A percentile compares a stretch with the other conserved stretches of the same genome.
Conservation (phyloP, 257 asterid genomes). For the Solanum chilense region DNA sequence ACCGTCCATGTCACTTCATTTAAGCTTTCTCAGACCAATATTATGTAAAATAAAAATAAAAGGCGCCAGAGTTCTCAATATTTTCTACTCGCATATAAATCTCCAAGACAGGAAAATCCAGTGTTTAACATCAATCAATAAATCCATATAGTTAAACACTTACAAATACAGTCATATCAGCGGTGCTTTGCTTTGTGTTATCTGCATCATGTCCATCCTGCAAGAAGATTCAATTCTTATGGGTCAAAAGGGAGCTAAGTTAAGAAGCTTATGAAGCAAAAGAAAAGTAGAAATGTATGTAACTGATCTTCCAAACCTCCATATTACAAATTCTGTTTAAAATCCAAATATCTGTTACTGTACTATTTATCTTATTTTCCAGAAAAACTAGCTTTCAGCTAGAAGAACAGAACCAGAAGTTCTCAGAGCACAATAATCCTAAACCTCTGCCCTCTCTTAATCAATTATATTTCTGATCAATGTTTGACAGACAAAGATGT, state of each 20-base stretch:
- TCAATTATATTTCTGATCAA: background rate
- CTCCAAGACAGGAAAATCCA: background rate
- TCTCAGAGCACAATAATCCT: background rate
- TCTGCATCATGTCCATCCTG: constrained; percentile 74
- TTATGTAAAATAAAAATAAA: background rate
- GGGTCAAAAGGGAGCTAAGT: background rate
- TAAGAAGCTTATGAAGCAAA: background rate
- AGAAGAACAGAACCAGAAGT: background rate
- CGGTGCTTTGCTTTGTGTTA: constrained; percentile 52
- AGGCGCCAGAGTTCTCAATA: background rate
- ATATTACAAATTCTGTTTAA: background rate
- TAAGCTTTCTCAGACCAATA: background rate
- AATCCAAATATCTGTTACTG: background rate
- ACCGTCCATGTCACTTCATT: background rate
- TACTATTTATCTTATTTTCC: background rate
- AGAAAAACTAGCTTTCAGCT: background rate
- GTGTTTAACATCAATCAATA: background rate
- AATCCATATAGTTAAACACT: constrained; percentile 5
- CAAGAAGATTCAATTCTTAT: constrained; percentile 6
- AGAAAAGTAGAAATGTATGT: background rate
- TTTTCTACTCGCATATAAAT: background rate
- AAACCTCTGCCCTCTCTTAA: background rate
- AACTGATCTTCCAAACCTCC: background rate
- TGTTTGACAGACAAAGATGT: background rate
- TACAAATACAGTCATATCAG: constrained; percentile 87